Percentiles rank a stretch among this genome's conserved stretches.
These are phyloP conservation scores for Mesembryanthemum crystallinum DNA, from an alignment of 148 eudicot genomes.

Conservation along the genomic window DNA sequence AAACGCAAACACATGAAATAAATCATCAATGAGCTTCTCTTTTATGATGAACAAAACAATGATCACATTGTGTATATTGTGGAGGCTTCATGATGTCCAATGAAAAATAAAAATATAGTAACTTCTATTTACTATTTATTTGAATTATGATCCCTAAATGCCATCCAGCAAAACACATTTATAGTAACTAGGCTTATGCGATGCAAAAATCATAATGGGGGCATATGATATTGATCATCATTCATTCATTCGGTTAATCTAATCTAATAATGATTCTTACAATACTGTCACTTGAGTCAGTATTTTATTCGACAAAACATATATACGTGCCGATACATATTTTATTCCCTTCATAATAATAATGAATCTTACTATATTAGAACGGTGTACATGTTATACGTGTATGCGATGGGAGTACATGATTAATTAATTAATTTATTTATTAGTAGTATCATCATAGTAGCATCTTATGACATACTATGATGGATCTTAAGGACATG, in stretches of 20 bases:
- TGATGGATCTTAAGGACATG: too few relatives aligned
- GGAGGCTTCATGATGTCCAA: slow-evolving; percentile 12
- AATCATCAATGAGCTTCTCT: too few relatives aligned
- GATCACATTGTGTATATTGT: not conserved
- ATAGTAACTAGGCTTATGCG: not conserved
- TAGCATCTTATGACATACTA: too few relatives aligned
- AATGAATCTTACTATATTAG: not conserved
- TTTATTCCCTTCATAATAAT: not conserved
- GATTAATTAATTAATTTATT: too few relatives aligned
- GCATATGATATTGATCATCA: slow-evolving; percentile 2
- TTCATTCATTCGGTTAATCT: too few relatives aligned
- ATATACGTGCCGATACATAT: not conserved
- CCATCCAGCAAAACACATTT: slow-evolving; percentile 3
- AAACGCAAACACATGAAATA: too few relatives aligned
- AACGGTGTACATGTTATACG: not conserved
- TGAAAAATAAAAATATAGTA: not conserved
- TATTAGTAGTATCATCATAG: too few relatives aligned
- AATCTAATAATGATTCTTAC: not conserved
- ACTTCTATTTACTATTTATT: not conserved
- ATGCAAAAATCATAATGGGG: slow-evolving; percentile 6
- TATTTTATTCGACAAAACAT: slow-evolving; percentile 7
- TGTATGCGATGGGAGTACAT: too few relatives aligned
- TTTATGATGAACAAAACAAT: slow-evolving; percentile 1
- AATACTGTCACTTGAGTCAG: too few relatives aligned
- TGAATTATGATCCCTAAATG: slow-evolving; percentile 3